Evolutionary conservation across 352 stramenopile genomes (phyloP), one percentile per base, ranked within the genome.

Genomic region (Phytophthora sp.): DNA sequence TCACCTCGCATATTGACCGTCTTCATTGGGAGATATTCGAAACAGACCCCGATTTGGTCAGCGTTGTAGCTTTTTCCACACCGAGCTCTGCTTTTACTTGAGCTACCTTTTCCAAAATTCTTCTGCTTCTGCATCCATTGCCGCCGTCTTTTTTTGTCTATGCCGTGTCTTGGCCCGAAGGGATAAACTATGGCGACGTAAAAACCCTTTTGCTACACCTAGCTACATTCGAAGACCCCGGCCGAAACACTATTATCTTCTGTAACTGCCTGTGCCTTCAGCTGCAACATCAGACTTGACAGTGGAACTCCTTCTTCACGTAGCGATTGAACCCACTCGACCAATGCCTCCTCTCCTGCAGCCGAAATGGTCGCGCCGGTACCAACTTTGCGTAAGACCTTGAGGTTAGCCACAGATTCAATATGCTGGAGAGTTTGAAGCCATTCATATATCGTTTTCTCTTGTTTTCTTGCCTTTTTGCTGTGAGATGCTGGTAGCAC

Each of bases 131-230:
- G 16, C 26, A 3, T 60, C 38, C 53, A 60, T 60, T 2, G 11
- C n/a, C 0, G 38, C 26, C 12, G 53, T 11, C 3, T 45, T 41
- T 3, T 33, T 42, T 41, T 51, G 38, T 12, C 53, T 27, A 23
- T 60, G 38, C n/a, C 45, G 16, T 16, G 45, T 53, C 16, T 53
- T 53, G 16, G 27, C 45, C 3, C 16, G 45, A 27, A 53, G 6
- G 3, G 26, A 11, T 6, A 39, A 24, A 4, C 52, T 26, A 51
- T 60, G 38, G 15, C 52, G 52, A 15, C 2, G 4, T 11, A 51
- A 42, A 41, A 60, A 60, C 15, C 35, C n/a, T n/a, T 16, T 51
- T 60, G 52, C 38, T 26, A 60, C 0, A 39, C 18, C 52, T 24
- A 50, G 24, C 7, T 51, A 21, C 26, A 16, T 21, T 39, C 26